Evolutionary conservation across 352 stramenopile species (phyloP).

Genomic region (Globisporangium camurandrum): DNA sequence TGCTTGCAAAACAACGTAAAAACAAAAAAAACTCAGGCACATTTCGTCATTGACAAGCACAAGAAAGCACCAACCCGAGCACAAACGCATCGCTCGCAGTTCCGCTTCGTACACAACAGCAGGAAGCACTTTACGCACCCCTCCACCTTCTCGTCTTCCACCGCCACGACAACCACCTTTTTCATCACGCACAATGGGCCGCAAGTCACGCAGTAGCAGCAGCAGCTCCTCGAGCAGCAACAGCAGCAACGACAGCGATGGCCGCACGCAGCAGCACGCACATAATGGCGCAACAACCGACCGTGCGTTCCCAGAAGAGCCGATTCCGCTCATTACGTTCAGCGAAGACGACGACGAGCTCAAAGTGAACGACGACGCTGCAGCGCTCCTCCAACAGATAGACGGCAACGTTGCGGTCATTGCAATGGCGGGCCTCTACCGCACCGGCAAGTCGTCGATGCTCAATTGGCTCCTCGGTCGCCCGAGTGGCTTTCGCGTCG

Average conservation of each 20-base stretch:
- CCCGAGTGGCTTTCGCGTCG: constrained; percentile 68
- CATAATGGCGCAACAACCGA: too few species aligned
- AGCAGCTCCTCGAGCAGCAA: constrained; percentile 6
- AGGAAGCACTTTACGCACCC: too few species aligned
- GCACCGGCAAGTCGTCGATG: constrained; percentile 84
- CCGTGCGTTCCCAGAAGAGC: constrained; percentile 61
- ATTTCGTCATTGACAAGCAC: too few species aligned
- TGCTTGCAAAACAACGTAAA: too few species aligned
- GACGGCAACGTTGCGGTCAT: constrained; percentile 72
- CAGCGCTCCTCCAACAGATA: constrained; percentile 58
- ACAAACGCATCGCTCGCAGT: too few species aligned
- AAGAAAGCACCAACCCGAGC: too few species aligned
- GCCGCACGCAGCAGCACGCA: constrained; percentile 10
- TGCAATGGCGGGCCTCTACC: constrained; percentile 81
- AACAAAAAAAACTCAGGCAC: too few species aligned
- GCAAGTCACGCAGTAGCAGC: constrained; percentile 5
- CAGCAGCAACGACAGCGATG: constrained; percentile 10
- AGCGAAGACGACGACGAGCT: constrained; percentile 75
- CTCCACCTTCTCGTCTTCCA: neutral
- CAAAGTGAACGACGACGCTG: constrained; percentile 72
- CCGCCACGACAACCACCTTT: neutral
- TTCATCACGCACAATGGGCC: constrained; percentile 1
- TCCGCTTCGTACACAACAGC: too few species aligned
- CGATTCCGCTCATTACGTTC: constrained; percentile 82
- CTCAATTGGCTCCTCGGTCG: constrained; percentile 81